Evolutionary conservation across 2,329 filamentous ascomycete genomes (phyloP).

Genomic region (Pseudocercospora macadamiae): DNA sequence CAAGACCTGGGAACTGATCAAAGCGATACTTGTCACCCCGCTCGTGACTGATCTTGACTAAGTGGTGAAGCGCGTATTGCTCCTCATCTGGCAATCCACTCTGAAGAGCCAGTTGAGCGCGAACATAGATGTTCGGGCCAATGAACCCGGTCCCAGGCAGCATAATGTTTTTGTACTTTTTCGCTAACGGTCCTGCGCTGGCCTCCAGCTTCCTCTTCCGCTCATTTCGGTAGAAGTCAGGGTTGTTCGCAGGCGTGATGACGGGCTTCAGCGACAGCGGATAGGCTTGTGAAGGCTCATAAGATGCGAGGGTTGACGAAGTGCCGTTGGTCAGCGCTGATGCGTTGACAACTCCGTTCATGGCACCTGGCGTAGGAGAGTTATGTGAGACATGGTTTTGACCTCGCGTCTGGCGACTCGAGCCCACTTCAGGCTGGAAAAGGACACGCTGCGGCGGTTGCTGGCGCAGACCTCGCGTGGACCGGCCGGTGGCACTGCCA

Average conservation of each 20-base stretch:
- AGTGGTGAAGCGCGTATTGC: constrained; percentile 87
- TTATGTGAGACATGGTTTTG: constrained; percentile 30
- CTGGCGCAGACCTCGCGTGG: constrained; percentile 58
- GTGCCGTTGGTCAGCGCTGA: constrained; percentile 33
- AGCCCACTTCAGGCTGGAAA: constrained; percentile 77
- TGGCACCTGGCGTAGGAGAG: constrained; percentile 49
- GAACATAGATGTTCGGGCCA: constrained; percentile 90
- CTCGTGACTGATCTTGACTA: constrained; percentile 94
- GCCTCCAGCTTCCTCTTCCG: constrained; percentile 51
- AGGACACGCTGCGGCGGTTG: constrained; percentile 83
- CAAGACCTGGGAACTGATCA: constrained; percentile 84
- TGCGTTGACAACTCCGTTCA: constrained; percentile 51
- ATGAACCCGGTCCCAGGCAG: constrained; percentile 63
- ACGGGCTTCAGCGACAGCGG: constrained; percentile 72
- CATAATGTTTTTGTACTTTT: constrained; percentile 58
- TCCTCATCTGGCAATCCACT: constrained; percentile 80
- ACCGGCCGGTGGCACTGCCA: constrained; percentile 40
- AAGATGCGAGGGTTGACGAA: constrained; percentile 64
- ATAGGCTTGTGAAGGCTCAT: constrained; percentile 67
- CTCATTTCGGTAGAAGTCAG: constrained; percentile 66
- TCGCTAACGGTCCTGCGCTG: constrained; percentile 47
- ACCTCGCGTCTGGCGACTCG: constrained; percentile 66
- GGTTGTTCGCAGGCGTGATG: constrained; percentile 73
- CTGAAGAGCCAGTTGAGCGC: constrained; percentile 80
- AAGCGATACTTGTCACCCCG: constrained; percentile 95